Evolutionary conservation across 1,284 basidiomycete genomes (phyloP).

Genomic region (Austropuccinia psidii): DNA sequence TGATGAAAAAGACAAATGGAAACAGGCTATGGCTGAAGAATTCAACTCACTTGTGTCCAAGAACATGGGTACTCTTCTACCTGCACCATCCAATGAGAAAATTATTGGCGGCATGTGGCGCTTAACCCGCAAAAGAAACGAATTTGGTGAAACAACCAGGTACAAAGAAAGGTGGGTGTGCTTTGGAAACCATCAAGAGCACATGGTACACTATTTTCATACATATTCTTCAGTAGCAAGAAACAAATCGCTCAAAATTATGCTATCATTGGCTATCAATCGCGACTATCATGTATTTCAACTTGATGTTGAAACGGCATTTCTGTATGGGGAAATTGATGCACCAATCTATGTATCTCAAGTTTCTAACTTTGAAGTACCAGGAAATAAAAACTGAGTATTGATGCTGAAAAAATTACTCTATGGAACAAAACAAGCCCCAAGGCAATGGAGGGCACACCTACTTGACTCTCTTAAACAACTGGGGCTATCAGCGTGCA

Average conservation of each 20-base stretch:
- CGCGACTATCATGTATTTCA: not conserved
- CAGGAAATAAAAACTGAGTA: not conserved
- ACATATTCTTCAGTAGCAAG: not conserved
- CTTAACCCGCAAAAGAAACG: not conserved
- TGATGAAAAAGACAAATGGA: too few relatives aligned
- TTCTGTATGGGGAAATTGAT: not conserved
- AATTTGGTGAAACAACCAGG: not conserved
- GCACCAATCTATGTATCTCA: not conserved
- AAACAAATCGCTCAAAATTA: not conserved
- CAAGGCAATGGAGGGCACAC: not conserved
- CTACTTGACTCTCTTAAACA: too few relatives aligned
- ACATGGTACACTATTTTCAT: not conserved
- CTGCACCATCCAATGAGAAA: not conserved
- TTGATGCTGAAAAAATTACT: not conserved
- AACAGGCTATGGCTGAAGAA: not conserved
- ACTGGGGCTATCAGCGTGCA: too few relatives aligned
- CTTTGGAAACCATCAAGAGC: not conserved
- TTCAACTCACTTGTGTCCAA: not conserved
- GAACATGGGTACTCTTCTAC: not conserved
- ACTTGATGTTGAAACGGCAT: not conserved
- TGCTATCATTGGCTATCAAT: too few relatives aligned
- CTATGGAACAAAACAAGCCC: not conserved
- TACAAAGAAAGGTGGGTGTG: not conserved
- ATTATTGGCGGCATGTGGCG: conserved; percentile 16
- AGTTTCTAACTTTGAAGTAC: not conserved